phyloP scores from a whole-genome alignment of 176 grass and related monocot genomes.

The Stipa capillata region DNA sequence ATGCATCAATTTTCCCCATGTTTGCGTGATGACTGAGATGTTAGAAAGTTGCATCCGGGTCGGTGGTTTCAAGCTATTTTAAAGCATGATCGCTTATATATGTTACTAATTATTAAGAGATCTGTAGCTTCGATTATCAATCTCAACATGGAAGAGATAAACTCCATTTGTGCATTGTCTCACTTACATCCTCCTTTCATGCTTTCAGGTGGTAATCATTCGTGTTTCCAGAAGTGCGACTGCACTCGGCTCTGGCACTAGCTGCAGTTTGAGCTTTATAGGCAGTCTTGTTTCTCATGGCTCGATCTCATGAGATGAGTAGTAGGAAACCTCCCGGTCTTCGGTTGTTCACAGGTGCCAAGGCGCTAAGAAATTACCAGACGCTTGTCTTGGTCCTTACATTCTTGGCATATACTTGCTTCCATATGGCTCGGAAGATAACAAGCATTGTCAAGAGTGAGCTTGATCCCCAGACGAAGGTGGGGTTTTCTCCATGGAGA shows the following conservation, averaged over 20 bases:
- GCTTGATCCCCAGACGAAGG: conserved; percentile 50
- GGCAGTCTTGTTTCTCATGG: conserved; percentile 17
- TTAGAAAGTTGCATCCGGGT: not conserved
- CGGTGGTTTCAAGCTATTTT: not conserved
- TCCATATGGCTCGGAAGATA: conserved; percentile 70
- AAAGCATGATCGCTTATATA: not conserved
- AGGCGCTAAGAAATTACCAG: conserved; percentile 30
- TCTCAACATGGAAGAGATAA: not conserved
- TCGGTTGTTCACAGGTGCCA: conserved; percentile 12
- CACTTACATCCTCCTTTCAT: conserved; percentile 1
- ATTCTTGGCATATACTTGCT: conserved; percentile 70
- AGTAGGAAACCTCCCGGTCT: conserved; percentile 39
- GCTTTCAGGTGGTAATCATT: conserved; percentile 25
- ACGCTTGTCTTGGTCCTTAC: conserved; percentile 64
- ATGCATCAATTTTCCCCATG: not conserved
- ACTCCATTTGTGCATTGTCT: not conserved
- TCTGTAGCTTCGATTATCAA: not conserved
- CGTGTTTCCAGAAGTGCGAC: not conserved
- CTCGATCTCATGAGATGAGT: conserved; percentile 5
- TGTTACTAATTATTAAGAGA: not conserved
- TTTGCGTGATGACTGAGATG: not conserved
- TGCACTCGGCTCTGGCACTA: not conserved
- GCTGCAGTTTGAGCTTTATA: not conserved
- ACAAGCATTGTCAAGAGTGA: conserved; percentile 73
- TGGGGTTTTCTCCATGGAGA: conserved; percentile 40